Evolutionary conservation across 2,329 filamentous ascomycete genomes (phyloP), one percentile per base, ranked within the genome.

Genomic region (Colletotrichum plurivorum): DNA sequence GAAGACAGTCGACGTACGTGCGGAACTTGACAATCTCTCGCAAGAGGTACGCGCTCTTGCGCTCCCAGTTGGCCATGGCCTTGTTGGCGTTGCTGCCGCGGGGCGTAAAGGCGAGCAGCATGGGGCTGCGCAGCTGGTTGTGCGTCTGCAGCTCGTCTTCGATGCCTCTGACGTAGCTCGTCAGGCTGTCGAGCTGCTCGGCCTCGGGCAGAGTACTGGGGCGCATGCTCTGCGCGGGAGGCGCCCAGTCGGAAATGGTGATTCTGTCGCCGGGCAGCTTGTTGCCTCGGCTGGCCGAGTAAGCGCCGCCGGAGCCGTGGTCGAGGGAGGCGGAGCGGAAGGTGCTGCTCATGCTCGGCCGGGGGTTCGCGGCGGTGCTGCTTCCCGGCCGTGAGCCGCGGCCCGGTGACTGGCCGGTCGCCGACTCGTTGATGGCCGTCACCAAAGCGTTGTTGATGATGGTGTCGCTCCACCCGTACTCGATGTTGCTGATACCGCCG

Each of bases 21-120:
- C 92, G 87, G 82, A 97, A 98, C 81, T 98, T 98, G 80, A 98
- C 94, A 78, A 97, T 98, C 83, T 99, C 96, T 43, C 93, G 87
- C 13, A 98, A 86, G 48, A 99, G 83, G 78, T 98, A 97, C 36
- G 93, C 92, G 64, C 94, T 97, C 84, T 98, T 98, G 76, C 93
- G 91, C 84, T 99, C 95, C 95, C 96, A 99, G 80, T 99, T 99
- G 20, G 91, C 87, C 93, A 98, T 95, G 16, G 95, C 94, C 80
- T 93, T 95, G 71, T 84, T 85, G 16, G 91, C 89, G 76, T 98
- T 98, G 45, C 89, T 87, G 70, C 95, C 92, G 36, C 94, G 89
- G 3, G 94, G 93, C 15, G 94, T 94, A 78, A 97, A 98, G 9
- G 96, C 94, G 63, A 97, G 87, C 63, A 95, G 87, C 92, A 98